Conservation (phyloP, 2,329 filamentous ascomycete genomes). For the Exophiala aquamarina region DNA sequence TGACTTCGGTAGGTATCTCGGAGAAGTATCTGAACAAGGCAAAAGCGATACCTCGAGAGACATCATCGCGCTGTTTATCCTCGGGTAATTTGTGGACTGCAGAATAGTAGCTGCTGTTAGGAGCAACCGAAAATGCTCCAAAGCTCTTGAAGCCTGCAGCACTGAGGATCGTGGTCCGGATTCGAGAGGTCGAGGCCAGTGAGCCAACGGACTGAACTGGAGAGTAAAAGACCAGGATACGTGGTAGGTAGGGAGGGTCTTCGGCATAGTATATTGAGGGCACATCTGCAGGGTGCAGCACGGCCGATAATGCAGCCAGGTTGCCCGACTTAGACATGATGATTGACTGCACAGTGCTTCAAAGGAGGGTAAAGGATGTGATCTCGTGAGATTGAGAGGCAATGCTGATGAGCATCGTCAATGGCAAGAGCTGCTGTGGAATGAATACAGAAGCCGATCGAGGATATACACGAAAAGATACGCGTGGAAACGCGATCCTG, state of each 20-base stretch:
- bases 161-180: constrained; percentile 90
- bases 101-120: constrained; percentile 85
- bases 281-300: constrained; percentile 21
- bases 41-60: constrained; percentile 87
- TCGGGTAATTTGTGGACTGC: constrained; percentile 87
- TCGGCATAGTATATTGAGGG: constrained; percentile 79
- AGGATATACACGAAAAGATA: too few species aligned
- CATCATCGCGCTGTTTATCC: constrained; percentile 92
- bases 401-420: too few species aligned
- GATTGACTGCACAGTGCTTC: not conserved
- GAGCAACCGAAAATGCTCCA: constrained; percentile 86
- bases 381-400: not conserved
- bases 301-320: constrained; percentile 27
- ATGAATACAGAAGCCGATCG: too few species aligned
- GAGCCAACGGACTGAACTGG: constrained; percentile 86
- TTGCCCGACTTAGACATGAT: constrained; percentile 30
- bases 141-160: constrained; percentile 88
- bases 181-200: constrained; percentile 83
- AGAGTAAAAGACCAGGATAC: constrained; percentile 88
- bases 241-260: constrained; percentile 75
- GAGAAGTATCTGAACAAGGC: constrained; percentile 91
- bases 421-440: too few species aligned
- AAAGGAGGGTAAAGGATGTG: not conserved
- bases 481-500: too few species aligned
- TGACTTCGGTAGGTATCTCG: constrained; percentile 77